Base-by-base conservation (phyloP, 106 monocot genomes). In the Dioscorea alata region DNA sequence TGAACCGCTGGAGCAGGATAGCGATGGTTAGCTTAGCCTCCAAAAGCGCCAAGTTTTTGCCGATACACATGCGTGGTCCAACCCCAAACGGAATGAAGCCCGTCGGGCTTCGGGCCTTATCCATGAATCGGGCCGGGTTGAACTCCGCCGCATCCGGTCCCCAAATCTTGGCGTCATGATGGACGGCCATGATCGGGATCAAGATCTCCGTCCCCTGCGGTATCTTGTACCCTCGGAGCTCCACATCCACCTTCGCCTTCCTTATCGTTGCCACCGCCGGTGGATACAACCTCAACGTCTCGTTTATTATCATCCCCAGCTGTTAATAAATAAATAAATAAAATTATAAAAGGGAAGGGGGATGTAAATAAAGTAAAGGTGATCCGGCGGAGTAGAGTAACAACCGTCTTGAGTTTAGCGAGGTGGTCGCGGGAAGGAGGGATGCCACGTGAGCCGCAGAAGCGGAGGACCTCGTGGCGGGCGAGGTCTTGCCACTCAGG, bases 401-500 rank as follows among this genome's bases (percentile, higher is more conserved):
- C n/a, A n/a, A 93, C 93, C 78, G 77, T 93, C 69, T 89, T 93
- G 70, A 93, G 86, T 77, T 79, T 86, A 74, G 73, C 18, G 67
- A 93, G 86, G 50, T 89, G 78, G 24, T 89, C 93, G 51, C 75
- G 70, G 71, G 81, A 49, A 35, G 93, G 93, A 35, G 93, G 93
- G 64, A 79, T 57, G 60, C 78, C 82, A 61, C 71, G 79, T 70
- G 86, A 65, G 60, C 92, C 83, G 70, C 89, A 93, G 16, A 89
- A 79, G 32, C 71, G 68, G 57, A 93, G 68, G 69, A 93, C 86
- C 64, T 93, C 93, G 19, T 79, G 51, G 42, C 93, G 86, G 63
- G 89, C 93, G 21, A 65, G 73, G 19, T 84, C 74, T 73, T 93
- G 93, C 93, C 93, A 93, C 48, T 89, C 84, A 17, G 85, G 93